Evolutionary conservation across 768 basidiomycete species (phyloP), one percentile per base, ranked within the genome.

Genomic region (Suillus discolor): DNA sequence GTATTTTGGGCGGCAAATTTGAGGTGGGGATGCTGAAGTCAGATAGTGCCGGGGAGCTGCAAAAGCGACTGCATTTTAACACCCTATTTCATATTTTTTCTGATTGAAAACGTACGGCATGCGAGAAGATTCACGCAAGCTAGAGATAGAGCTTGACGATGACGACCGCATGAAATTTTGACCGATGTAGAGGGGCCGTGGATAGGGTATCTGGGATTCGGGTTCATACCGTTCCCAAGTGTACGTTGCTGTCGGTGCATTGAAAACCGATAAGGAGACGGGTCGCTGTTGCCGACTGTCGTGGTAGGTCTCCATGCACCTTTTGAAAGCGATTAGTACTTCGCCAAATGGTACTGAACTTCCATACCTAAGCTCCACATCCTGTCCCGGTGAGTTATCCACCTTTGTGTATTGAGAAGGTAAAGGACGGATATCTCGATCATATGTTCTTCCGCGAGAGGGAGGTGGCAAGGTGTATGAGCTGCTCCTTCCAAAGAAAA

Each of bases 191-290:
- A 80, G 72, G 62, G 78, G 71, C 34, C 82, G 82, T 60, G 73
- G 75, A 66, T 75, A 71, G 61, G 68, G 71, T 79, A 81, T 82
- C 71, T 80, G 76, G 39, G 81, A 84, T 31, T 81, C 79, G 66
- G 81, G 75, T 68, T 78, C 75, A 66, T 84, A 77, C 64, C 71
- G 75, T n/a, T 82, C 81, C 83, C 83, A 85, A 71, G 78, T 75
- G 72, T 78, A 85, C 54, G 80, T 80, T 65, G 82, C 79, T 62
- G 78, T 81, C 57, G 80, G 76, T 55, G 80, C 77, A 69, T 80
- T 78, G 72, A 81, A 81, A 60, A 81, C 77, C 25, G 80, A 79
- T 62, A 82, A 73, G 57, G 77, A 75, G 59, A 78, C 71, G 44
- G 76, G 67, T 51, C 51, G 77, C 71, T 71, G 77, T 66, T 75